phyloP scores from a whole-genome alignment of 176 grass and related monocot genomes.

The Carex cristatella region DNA sequence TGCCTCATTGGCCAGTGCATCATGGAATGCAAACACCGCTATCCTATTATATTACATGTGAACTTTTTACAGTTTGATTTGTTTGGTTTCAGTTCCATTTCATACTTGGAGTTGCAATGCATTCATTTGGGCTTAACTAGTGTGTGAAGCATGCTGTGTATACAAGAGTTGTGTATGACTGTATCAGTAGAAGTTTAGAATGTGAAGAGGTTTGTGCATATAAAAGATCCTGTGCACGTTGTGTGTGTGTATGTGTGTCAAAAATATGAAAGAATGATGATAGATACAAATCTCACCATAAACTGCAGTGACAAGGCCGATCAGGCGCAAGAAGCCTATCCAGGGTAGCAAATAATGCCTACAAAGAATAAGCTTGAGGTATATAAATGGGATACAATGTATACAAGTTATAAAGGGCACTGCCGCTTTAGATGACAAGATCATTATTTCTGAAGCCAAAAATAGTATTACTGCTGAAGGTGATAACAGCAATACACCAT shows the following conservation, averaged over 20 bases:
- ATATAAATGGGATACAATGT: conserved; percentile 11
- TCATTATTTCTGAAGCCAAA: background rate
- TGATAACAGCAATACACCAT: background rate
- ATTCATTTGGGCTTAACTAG: background rate
- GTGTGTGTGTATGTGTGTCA: background rate
- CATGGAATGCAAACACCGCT: conserved; percentile 84
- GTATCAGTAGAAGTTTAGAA: background rate
- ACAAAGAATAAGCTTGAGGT: conserved; percentile 18
- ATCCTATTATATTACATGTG: conserved; percentile 40
- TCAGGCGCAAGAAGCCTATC: conserved; percentile 92
- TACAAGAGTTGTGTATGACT: background rate
- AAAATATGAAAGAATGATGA: background rate
- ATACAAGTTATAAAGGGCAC: background rate
- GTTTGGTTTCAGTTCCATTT: background rate
- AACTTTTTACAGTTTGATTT: background rate
- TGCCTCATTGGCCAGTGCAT: conserved; percentile 55
- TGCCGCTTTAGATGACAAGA: background rate
- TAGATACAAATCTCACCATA: conserved; percentile 61
- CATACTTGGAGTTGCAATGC: background rate
- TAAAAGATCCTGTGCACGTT: background rate
- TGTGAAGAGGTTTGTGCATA: background rate
- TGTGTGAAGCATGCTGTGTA: background rate
- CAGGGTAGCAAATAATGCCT: conserved; percentile 76
- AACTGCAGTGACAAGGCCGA: conserved; percentile 64
- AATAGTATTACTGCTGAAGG: background rate